Conservation (phyloP, 148 eudicot genomes). For the Fagopyrum homotropicum region DNA sequence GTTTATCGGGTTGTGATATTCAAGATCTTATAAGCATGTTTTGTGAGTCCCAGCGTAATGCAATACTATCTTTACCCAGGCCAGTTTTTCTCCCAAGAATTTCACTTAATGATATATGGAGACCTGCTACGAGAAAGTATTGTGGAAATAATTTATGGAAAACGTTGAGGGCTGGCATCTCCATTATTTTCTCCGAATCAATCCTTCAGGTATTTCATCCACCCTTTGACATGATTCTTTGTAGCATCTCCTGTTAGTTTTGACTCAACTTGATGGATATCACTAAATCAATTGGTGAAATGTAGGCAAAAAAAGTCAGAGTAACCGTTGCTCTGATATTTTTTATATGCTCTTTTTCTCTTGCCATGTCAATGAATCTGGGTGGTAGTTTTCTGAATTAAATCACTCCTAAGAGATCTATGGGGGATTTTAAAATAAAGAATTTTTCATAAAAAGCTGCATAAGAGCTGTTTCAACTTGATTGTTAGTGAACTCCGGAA, state of each 20-base stretch:
- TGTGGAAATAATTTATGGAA: constrained; percentile 70
- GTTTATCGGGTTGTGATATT: background rate
- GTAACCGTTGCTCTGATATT: background rate
- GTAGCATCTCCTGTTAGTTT: background rate
- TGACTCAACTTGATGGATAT: background rate
- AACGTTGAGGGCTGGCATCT: constrained; percentile 63
- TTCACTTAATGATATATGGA: constrained; percentile 85
- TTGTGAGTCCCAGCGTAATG: background rate
- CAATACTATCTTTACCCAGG: constrained; percentile 34
- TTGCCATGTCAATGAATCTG: background rate
- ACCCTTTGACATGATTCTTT: background rate
- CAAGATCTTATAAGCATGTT: background rate
- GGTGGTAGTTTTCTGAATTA: background rate
- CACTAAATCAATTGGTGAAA: background rate
- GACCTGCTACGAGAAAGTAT: constrained; percentile 69
- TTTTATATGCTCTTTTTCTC: background rate
- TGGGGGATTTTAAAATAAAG: background rate
- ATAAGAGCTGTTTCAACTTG: background rate
- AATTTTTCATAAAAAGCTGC: background rate
- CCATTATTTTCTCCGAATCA: constrained; percentile 68
- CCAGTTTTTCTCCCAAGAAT: constrained; percentile 74
- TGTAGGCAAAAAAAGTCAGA: too few relatives aligned
- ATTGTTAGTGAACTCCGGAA: background rate
- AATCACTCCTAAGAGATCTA: background rate
- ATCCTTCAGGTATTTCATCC: constrained; percentile 62